Evolutionary conservation across 306 rosid species (phyloP).

Genomic region (Cercis canadensis): DNA sequence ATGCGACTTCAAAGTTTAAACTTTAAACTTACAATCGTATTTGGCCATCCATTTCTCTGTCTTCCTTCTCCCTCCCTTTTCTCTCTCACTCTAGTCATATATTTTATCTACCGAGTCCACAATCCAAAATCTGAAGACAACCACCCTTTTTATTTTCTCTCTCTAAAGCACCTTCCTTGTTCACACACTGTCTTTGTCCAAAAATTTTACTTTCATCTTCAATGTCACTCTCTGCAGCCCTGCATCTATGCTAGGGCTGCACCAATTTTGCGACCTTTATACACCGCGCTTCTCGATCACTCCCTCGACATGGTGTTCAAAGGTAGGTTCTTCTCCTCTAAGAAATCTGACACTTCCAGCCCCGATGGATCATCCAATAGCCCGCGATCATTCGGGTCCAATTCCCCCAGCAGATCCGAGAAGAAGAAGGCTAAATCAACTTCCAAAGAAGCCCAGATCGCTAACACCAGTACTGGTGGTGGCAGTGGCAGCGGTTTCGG

Average conservation of each 20-base stretch:
- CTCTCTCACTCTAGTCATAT: no score
- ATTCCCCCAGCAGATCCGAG: constrained; percentile 89
- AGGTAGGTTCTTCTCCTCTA: constrained; percentile 94
- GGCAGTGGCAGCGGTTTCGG: not conserved
- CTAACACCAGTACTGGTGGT: not conserved
- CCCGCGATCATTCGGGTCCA: constrained; percentile 72
- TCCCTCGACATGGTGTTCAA: constrained; percentile 81
- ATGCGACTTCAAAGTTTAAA: no score
- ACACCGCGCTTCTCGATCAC: not conserved
- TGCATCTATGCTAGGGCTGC: constrained; percentile 55
- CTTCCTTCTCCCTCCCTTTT: no score
- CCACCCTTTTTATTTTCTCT: no score
- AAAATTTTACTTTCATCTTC: constrained; percentile 35
- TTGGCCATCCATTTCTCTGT: no score
- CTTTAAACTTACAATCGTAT: no score
- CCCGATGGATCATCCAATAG: constrained; percentile 77
- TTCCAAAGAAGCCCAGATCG: constrained; percentile 40
- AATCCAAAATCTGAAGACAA: no score
- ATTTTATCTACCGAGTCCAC: no score
- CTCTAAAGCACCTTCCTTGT: no score
- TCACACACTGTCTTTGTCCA: no score
- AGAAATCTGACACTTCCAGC: constrained; percentile 86
- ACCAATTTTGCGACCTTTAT: constrained; percentile 10
- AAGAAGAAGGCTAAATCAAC: constrained; percentile 83
- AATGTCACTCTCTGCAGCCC: constrained; percentile 51